These are phyloP conservation scores for Acanthamoeba sp. DNA, from an alignment of 208 protist genomes.

Conservation along the genomic window DNA sequence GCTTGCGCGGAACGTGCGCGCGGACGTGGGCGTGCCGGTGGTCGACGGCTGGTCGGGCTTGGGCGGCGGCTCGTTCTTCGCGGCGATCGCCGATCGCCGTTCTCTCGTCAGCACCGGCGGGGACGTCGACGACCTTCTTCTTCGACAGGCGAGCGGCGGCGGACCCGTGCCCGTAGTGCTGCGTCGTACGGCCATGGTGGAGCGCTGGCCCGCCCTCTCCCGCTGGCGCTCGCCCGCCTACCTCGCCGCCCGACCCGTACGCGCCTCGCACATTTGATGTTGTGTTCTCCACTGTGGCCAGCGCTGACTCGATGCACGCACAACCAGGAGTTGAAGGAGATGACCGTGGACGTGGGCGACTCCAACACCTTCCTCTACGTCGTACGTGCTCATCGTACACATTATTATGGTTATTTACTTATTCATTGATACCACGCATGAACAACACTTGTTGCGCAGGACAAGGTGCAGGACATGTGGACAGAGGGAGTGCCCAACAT, in stretches of 20 bases:
- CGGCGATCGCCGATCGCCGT: background rate
- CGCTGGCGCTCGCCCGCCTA: background rate
- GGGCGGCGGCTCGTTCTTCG: background rate
- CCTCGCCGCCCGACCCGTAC: background rate
- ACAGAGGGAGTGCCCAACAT: background rate
- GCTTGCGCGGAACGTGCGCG: background rate
- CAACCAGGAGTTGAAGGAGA: background rate
- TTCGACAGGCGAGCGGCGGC: background rate
- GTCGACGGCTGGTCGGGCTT: background rate
- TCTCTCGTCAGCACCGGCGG: background rate
- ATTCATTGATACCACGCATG: background rate
- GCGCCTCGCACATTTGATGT: background rate
- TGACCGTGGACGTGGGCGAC: background rate
- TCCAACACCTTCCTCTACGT: slow-evolving; percentile 10
- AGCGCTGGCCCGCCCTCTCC: background rate
- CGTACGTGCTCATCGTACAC: background rate
- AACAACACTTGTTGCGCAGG: background rate
- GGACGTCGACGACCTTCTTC: background rate
- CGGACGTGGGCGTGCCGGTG: background rate
- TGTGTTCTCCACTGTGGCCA: background rate
- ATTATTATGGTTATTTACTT: too few relatives aligned
- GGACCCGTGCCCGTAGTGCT: background rate
- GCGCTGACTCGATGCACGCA: too few relatives aligned
- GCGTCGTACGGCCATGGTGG: background rate
- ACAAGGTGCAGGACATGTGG: slow-evolving; percentile 24